Evolutionary conservation across 2,329 filamentous ascomycete species (phyloP).

Genomic region (Helminthosporium solani): DNA sequence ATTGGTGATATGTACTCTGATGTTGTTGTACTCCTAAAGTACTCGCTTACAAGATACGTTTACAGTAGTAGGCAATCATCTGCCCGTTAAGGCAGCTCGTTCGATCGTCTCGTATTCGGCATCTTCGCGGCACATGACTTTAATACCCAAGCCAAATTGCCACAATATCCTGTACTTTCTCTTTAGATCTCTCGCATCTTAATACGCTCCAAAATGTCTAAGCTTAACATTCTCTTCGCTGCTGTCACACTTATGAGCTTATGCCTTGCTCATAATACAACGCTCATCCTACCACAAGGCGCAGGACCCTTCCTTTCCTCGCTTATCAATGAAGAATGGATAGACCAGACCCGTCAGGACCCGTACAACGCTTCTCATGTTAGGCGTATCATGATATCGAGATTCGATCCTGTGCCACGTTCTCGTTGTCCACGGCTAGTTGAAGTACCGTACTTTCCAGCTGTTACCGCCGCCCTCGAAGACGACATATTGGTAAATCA

Average conservation of each 20-base stretch:
- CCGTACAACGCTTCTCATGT: constrained; percentile 14
- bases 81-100: not conserved
- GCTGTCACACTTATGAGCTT: not conserved
- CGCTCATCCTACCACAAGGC: constrained; percentile 6
- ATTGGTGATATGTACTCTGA: too few relatives aligned
- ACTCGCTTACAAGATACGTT: too few relatives aligned
- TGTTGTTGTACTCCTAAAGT: too few relatives aligned
- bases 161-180: too few relatives aligned
- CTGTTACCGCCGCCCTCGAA: constrained; percentile 8
- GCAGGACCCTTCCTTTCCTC: constrained; percentile 8
- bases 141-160: too few relatives aligned
- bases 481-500: constrained; percentile 13
- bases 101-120: not conserved
- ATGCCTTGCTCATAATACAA: not conserved
- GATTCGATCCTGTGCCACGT: constrained; percentile 15
- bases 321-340: constrained; percentile 9
- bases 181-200: too few relatives aligned
- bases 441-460: constrained; percentile 12
- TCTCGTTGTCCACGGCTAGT: constrained; percentile 6
- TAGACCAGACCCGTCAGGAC: constrained; percentile 14
- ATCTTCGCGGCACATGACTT: too few relatives aligned
- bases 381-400: constrained; percentile 20
- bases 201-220: too few relatives aligned
- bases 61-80: too few relatives aligned
- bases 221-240: not conserved